Evolutionary conservation across 768 basidiomycete genomes (phyloP), one percentile per base, ranked within the genome.

Genomic region (Coprinopsis cinerea): DNA sequence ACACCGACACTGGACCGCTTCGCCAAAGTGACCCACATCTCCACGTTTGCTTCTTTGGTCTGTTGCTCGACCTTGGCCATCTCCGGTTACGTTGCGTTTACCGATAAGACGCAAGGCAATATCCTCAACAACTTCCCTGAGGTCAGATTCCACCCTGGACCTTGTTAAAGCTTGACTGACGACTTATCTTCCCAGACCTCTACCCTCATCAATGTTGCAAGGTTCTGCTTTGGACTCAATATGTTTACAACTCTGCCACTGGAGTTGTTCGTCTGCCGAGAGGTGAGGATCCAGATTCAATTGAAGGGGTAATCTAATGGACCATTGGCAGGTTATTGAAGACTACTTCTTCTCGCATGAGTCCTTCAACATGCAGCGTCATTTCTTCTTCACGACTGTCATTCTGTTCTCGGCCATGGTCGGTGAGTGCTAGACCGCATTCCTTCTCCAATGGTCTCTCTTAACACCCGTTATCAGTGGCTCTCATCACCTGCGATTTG

Each of bases 231-330:
- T 61, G 93, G 92, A 10, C 64, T 93, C 55, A 96, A 95, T 66
- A 99, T 98, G 96, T 96, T 97, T 59, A 94, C 94, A 1, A 99
- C 96, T 0, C 79, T 97, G 18, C 96, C 96, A 0, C 73, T 99
- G 34, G 96, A 99, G 59, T 72, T 93, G 13, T 99, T 98, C 63
- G 96, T 99, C 22, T 99, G 96, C 61, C 79, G 96, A 70, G 96
- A 99, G 75, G 92, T 89, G 47, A 6, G 62, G 55, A 39, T 46
- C 30, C 32, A 22, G 47, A 25, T 44, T 27, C 40, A 47, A 43
- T 11, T 34, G 26, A 44, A 23, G 35, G 25, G 22, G 47, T 14
- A 14, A 28, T 22, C 28, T 35, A n/a, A n/a, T 32, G 24, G 37
- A 45, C 24, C 27, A 20, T 51, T 24, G 22, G 15, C 59, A 92